Conservation (phyloP, 2,329 filamentous ascomycete species). For the Calonectria fujianensis region DNA sequence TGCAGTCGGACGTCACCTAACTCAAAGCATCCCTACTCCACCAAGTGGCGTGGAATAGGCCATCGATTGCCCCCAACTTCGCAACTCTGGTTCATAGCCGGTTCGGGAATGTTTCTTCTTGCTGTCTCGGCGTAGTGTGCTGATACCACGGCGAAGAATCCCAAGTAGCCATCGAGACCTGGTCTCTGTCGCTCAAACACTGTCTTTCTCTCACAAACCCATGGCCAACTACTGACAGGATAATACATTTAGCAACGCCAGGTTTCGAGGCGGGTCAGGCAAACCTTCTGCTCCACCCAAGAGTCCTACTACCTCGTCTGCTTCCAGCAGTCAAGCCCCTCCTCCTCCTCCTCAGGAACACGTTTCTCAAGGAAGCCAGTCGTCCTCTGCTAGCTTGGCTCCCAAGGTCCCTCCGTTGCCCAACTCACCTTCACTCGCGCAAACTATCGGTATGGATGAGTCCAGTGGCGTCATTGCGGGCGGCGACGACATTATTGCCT, state of each 20-base stretch:
- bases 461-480: conserved; percentile 68
- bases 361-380: conserved; percentile 69
- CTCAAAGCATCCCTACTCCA: conserved; percentile 29
- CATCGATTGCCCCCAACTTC: conserved; percentile 30
- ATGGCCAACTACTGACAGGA: conserved; percentile 53
- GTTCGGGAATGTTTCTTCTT: conserved; percentile 47
- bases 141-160: conserved; percentile 39
- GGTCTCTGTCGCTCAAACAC: conserved; percentile 35
- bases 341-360: conserved; percentile 71
- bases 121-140: conserved; percentile 51
- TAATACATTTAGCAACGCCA: conserved; percentile 69
- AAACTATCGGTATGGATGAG: conserved; percentile 82
- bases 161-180: conserved; percentile 8
- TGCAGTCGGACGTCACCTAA: conserved; percentile 39
- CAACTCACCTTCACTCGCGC: conserved; percentile 78
- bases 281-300: conserved; percentile 71
- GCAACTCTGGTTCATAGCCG: conserved; percentile 40
- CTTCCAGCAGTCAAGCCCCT: conserved; percentile 68
- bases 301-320: conserved; percentile 69
- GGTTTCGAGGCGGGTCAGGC: conserved; percentile 73
- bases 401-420: conserved; percentile 77
- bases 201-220: conserved; percentile 32
- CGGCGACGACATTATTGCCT: conserved; percentile 74
- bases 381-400: conserved; percentile 71
- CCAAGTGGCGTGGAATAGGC: background rate